Evolutionary conservation across 495 filamentous ascomycete genomes (phyloP), one percentile per base, ranked within the genome.

Genomic region (Hypoxylon trugodes): DNA sequence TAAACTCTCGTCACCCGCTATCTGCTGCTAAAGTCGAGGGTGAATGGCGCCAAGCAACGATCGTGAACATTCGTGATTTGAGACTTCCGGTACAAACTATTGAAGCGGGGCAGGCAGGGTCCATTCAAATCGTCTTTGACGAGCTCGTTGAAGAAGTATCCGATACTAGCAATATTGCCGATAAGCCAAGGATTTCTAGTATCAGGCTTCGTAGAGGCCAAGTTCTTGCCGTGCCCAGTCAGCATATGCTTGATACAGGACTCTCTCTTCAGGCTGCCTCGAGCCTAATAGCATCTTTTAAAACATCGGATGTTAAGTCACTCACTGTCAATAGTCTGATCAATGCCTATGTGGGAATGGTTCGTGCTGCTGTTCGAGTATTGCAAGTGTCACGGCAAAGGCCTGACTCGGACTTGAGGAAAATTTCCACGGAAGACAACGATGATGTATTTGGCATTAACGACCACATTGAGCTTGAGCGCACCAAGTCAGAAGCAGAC

Each of bases 51-150:
- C 81, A 77, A 13, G 89, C 91, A n/a, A 85, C 81, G 16, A 87
- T 97, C 42, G 84, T 91, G 42, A 96, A 92, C 59, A 87, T 97
- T 24, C 89, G 96, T 15, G 93, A 96, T 64, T 81, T 98, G 6
- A 85, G 96, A 13, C 79, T 97, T 4, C 91, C 95, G 0, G 91
- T 96, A 2, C 89, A 86, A 41, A 87, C 81, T 0, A 81, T 98
- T 0, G 78, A 84, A 12, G 82, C 86, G 10, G 95, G 91, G 46
- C 92, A 97, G 79, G 94, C 95, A 1, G 95, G 96, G 1, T 96
- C 92, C 1, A 85, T 98, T 21, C 94, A 93, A 2, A 77, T 97
- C 49, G 83, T 90, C 15, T 85, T 89, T 61, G 75, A 80, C 42
- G 61, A 50, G 0, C 49, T 56, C 26, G 42, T 56, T 18, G 54